These are phyloP conservation scores for Hirschfeldia incana DNA, from an alignment of 345 rosid genomes.

Conservation along the genomic window DNA sequence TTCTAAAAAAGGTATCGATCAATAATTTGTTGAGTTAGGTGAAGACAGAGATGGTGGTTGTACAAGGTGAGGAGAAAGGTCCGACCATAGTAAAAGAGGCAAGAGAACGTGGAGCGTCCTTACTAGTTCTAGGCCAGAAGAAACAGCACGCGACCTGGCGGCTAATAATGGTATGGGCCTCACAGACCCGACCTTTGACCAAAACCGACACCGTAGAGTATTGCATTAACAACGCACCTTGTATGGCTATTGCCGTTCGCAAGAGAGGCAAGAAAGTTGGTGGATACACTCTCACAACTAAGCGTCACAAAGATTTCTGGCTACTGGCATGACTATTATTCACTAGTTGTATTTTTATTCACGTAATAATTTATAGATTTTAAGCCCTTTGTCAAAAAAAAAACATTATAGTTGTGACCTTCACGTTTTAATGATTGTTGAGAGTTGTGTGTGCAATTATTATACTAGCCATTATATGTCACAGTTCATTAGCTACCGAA, in stretches of 20 bases:
- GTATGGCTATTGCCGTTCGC: conserved; percentile 92
- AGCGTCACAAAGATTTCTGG: conserved; percentile 96
- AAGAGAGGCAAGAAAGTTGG: conserved; percentile 80
- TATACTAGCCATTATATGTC: not conserved
- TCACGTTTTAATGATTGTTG: conserved; percentile 13
- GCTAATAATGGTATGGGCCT: conserved; percentile 76
- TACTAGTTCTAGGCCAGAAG: conserved; percentile 75
- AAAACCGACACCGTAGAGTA: conserved; percentile 68
- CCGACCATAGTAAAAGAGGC: conserved; percentile 83
- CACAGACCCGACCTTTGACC: conserved; percentile 4
- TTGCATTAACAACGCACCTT: conserved; percentile 77
- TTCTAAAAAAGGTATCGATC: not conserved
- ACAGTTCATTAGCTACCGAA: not conserved
- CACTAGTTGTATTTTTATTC: not conserved
- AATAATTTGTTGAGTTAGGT: conserved; percentile 44
- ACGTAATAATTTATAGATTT: not conserved
- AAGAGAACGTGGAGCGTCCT: conserved; percentile 56
- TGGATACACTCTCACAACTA: conserved; percentile 90
- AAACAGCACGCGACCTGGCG: conserved; percentile 80
- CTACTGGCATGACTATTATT: conserved; percentile 58
- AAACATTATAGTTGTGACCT: not conserved
- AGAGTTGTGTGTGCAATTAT: conserved; percentile 22
- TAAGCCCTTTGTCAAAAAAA: no score
- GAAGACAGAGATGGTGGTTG: conserved; percentile 57
- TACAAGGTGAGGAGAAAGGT: conserved; percentile 82